phyloP scores from a whole-genome alignment of 805 yeast genomes.

The Candida koratica region DNA sequence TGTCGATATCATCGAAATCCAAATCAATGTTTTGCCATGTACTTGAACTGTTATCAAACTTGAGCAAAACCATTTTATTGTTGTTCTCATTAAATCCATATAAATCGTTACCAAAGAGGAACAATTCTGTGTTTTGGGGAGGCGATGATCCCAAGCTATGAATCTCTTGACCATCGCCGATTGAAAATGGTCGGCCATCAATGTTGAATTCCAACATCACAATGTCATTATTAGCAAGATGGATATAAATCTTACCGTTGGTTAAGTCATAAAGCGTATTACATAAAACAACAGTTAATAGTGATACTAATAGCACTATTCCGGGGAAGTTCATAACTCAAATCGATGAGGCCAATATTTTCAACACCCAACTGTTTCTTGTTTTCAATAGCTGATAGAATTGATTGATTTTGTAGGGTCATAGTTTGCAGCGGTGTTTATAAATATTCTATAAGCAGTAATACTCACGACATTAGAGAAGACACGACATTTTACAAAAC shows the following conservation, averaged over 20 bases:
- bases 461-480: too few relatives aligned
- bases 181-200: conserved; percentile 21
- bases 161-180: conserved; percentile 21
- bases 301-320: conserved; percentile 20
- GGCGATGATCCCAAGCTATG: conserved; percentile 23
- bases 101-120: conserved; percentile 24
- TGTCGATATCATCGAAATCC: conserved; percentile 22
- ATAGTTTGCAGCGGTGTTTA: too few relatives aligned
- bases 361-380: too few relatives aligned
- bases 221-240: conserved; percentile 34
- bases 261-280: conserved; percentile 31
- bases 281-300: conserved; percentile 7
- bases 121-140: conserved; percentile 30
- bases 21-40: conserved; percentile 14
- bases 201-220: conserved; percentile 34
- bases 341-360: background rate
- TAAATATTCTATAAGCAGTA: too few relatives aligned
- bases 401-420: too few relatives aligned
- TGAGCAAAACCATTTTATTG: conserved; percentile 6
- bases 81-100: conserved; percentile 22
- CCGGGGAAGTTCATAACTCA: background rate
- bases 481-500: too few relatives aligned
- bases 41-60: conserved; percentile 3
- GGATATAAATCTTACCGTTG: conserved; percentile 32
- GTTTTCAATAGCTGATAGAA: too few relatives aligned